A percentile compares a stretch with the other conserved stretches of the same genome.
Evolutionary conservation across 768 basidiomycete species (phyloP).

Genomic region (Tubosaeta sp.): DNA sequence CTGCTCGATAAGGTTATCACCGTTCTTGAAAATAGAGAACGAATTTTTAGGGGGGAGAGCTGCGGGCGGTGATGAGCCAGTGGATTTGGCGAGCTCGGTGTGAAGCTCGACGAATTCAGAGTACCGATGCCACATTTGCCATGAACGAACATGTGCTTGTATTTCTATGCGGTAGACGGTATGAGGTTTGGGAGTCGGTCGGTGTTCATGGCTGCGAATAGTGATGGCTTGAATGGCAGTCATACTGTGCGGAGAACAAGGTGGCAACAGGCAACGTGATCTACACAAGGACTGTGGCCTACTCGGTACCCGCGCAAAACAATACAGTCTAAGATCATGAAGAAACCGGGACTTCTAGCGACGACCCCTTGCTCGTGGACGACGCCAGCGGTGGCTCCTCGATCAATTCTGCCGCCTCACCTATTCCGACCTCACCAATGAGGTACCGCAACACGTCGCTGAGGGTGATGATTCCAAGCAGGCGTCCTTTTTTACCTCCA

Average conservation of each 20-base stretch:
- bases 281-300: constrained; percentile 8
- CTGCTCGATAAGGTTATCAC: constrained; percentile 69
- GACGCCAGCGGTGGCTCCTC: constrained; percentile 21
- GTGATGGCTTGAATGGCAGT: constrained; percentile 75
- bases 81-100: constrained; percentile 72
- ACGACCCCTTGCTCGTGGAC: constrained; percentile 11
- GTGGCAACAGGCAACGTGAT: constrained; percentile 1
- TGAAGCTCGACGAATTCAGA: constrained; percentile 91
- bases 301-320: constrained; percentile 1
- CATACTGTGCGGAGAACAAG: constrained; percentile 34
- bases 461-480: constrained; percentile 83
- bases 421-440: constrained; percentile 59
- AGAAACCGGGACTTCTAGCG: constrained; percentile 14
- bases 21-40: constrained; percentile 53
- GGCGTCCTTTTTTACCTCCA: constrained; percentile 77
- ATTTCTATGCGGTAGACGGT: constrained; percentile 80
- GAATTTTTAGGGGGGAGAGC: constrained; percentile 83
- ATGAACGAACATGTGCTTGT: constrained; percentile 83
- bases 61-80: constrained; percentile 74
- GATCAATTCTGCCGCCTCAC: constrained; percentile 38
- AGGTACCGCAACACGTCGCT: constrained; percentile 86
- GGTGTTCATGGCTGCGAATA: constrained; percentile 66
- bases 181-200: constrained; percentile 68
- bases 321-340: constrained; percentile 11
- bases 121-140: constrained; percentile 93